Conservation (phyloP, 2,329 filamentous ascomycete species). For the Ilyonectria robusta region DNA sequence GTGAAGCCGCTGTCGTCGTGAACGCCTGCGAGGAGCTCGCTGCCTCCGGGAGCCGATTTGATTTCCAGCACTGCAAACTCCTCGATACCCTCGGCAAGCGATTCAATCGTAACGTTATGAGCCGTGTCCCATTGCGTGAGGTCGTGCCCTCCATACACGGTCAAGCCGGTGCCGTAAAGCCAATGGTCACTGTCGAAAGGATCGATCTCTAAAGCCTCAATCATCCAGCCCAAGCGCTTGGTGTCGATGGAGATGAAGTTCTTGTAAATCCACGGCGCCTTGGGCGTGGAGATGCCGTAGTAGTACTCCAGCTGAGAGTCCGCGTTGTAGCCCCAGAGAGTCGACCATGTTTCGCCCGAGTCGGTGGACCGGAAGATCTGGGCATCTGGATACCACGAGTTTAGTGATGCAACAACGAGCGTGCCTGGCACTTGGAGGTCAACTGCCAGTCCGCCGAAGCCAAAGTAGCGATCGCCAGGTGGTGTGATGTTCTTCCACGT, state of each 20-base stretch:
- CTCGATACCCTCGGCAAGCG: constrained; percentile 68
- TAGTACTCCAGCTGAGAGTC: constrained; percentile 58
- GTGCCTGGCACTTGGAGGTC: constrained; percentile 69
- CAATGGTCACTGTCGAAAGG: constrained; percentile 72
- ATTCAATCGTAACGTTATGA: constrained; percentile 64
- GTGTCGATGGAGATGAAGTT: constrained; percentile 62
- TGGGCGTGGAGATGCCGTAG: constrained; percentile 61
- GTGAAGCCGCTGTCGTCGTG: constrained; percentile 68
- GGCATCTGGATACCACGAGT: constrained; percentile 73
- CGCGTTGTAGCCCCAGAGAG: constrained; percentile 65
- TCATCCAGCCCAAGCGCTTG: constrained; percentile 73
- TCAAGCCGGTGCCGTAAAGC: constrained; percentile 72
- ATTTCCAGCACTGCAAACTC: constrained; percentile 66
- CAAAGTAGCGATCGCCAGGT: constrained; percentile 59
- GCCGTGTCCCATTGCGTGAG: constrained; percentile 68
- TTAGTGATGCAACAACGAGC: constrained; percentile 68
- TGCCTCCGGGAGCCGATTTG: constrained; percentile 63
- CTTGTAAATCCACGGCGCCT: constrained; percentile 68
- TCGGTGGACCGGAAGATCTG: constrained; percentile 69
- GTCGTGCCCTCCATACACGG: constrained; percentile 67
- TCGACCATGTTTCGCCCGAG: constrained; percentile 68
- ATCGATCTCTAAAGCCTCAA: constrained; percentile 70
- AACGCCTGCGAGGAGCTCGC: constrained; percentile 65
- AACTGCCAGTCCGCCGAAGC: constrained; percentile 70
- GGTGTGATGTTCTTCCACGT: constrained; percentile 72